Percentiles rank a stretch among this genome's conserved stretches.
These are phyloP conservation scores for Thielaviopsis euricoi DNA, from an alignment of 2,329 filamentous ascomycete genomes.

Conservation along the genomic window DNA sequence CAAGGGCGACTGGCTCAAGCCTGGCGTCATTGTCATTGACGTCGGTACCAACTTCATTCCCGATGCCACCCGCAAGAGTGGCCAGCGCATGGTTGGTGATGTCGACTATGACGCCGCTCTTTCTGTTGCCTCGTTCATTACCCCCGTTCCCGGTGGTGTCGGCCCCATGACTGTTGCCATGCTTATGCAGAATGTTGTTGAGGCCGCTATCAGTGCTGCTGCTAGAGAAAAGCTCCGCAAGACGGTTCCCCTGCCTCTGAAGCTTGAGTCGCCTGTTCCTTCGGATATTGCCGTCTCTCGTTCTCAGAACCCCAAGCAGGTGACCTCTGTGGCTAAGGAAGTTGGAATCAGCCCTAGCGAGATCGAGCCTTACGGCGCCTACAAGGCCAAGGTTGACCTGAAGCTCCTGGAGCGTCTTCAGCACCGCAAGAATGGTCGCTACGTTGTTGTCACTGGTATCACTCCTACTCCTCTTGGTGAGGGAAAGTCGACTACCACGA, in stretches of 20 bases:
- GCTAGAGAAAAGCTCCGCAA: slow-evolving; percentile 66
- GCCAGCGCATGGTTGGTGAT: slow-evolving; percentile 81
- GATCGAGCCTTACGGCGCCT: slow-evolving; percentile 82
- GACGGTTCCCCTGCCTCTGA: slow-evolving; percentile 70
- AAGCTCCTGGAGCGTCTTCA: slow-evolving; percentile 64
- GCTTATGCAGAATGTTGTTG: slow-evolving; percentile 89
- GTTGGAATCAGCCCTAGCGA: slow-evolving; percentile 78
- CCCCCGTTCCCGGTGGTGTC: slow-evolving; percentile 89
- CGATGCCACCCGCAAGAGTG: slow-evolving; percentile 80
- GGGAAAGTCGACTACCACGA: slow-evolving; percentile 95
- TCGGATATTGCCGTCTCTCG: slow-evolving; percentile 89
- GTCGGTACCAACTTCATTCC: slow-evolving; percentile 94
- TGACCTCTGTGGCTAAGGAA: slow-evolving; percentile 70
- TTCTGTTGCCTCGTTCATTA: slow-evolving; percentile 81
- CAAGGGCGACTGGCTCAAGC: slow-evolving; percentile 90
- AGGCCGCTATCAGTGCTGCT: slow-evolving; percentile 66
- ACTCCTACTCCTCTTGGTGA: slow-evolving; percentile 93
- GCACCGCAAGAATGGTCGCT: slow-evolving; percentile 77
- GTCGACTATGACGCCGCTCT: slow-evolving; percentile 79
- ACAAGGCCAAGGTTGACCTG: slow-evolving; percentile 91
- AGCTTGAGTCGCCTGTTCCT: slow-evolving; percentile 66
- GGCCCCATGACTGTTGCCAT: slow-evolving; percentile 99
- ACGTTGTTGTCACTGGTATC: slow-evolving; percentile 86
- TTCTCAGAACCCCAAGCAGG: slow-evolving; percentile 78
- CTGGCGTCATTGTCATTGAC: slow-evolving; percentile 88